Evolutionary conservation across 192 early-diverging fungal genomes (phyloP), one percentile per base, ranked within the genome.

Genomic region (Podila epigama): DNA sequence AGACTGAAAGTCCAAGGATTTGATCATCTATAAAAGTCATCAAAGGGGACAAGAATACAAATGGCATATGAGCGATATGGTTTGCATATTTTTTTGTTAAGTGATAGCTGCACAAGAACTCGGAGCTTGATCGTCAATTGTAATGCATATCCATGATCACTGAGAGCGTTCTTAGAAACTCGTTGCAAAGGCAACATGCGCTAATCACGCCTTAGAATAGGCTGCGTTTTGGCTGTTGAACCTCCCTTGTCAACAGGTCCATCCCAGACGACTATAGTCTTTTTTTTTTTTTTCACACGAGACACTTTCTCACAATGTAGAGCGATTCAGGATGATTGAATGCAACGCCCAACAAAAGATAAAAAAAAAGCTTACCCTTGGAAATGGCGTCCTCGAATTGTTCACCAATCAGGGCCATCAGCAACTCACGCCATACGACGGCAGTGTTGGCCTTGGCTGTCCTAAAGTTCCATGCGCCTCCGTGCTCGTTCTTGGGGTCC

Each of bases 401-500:
- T 53, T 85, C 83, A 51, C 83, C 83, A 27, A 85, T 80, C 52
- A 85, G 53, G 51, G 75, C 62, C 83, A 85, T 83, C 40, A 85
- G 67, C 22, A 85, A 31, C 60, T 85, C 83, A 33, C 83, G 70
- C 83, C 83, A 85, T 29, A 85, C 81, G 51, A 60, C 51, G 29
- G 79, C 69, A 11, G 83, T 81, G 39, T 85, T 59, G 31, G 50
- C 32, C 65, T 82, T 85, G 59, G 79, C 75, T 35, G 79, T 79
- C 51, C 81, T 72, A 53, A 85, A 85, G 53, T 73, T 80, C 79
- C 81, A 85, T 41, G 83, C 79, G 7, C 83, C 83, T 68, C 83
- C 83, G 36, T 82, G 72, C 65, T 82, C 81, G 63, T 85, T 85
- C 59, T 63, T 69, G n/a, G 83, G 83, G 39, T 85, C 83, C 56